Percentiles rank a stretch among this genome's conserved stretches.
phyloP scores from a whole-genome alignment of 140 eudicot species.

The Senecio squalidus region DNA sequence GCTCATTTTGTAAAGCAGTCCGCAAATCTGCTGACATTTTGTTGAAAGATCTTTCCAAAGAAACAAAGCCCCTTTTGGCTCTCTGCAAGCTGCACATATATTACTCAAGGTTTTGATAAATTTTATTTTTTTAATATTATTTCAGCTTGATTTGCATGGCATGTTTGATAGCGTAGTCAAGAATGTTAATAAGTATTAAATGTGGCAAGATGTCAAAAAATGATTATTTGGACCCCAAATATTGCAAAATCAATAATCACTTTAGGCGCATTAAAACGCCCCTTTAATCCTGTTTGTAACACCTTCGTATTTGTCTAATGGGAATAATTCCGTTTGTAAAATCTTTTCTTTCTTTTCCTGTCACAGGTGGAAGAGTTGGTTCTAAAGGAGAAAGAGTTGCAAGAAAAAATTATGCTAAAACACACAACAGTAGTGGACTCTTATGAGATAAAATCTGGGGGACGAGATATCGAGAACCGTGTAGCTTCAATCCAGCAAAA shows the following conservation, averaged over 20 bases:
- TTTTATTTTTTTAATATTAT: background rate
- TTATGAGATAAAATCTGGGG: slow-evolving; percentile 77
- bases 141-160: background rate
- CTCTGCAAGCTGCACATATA: slow-evolving; percentile 70
- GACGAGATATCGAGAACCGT: slow-evolving; percentile 73
- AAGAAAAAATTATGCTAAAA: slow-evolving; percentile 70
- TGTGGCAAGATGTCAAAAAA: too few species aligned
- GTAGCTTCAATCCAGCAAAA: slow-evolving; percentile 79
- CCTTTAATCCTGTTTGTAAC: background rate
- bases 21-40: slow-evolving; percentile 77
- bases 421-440: slow-evolving; percentile 82
- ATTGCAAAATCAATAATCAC: background rate
- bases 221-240: background rate
- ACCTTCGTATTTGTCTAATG: too few species aligned
- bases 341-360: background rate
- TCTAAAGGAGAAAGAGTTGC: slow-evolving; percentile 81
- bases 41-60: slow-evolving; percentile 83
- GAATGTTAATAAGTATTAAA: too few species aligned
- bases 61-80: slow-evolving; percentile 68
- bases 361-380: slow-evolving; percentile 81
- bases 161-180: background rate
- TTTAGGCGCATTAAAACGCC: background rate
- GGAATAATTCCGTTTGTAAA: background rate
- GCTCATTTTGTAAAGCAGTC: slow-evolving; percentile 80
- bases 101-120: slow-evolving; percentile 71